Base-by-base conservation (phyloP, 2,329 filamentous ascomycete species). In the Aspergillus cejpii region DNA sequence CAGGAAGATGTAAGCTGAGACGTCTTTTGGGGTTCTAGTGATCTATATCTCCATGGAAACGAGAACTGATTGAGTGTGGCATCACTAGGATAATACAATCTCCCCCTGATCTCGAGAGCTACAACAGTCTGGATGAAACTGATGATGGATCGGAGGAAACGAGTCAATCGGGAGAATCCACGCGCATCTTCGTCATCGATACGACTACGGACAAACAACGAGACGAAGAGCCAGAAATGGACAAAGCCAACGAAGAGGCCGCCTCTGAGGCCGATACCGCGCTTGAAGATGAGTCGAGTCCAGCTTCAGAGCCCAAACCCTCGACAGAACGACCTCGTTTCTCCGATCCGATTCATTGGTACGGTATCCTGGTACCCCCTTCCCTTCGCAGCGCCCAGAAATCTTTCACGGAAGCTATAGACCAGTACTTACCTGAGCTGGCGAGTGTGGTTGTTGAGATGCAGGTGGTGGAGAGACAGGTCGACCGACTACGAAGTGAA, bases 301-400 rank as follows among this genome's bases (percentile, higher is more conserved):
- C 38, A 39, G 37, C 47, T 20, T 26, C 43, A 47, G 41, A 49
- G 36, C 39, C 49, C 43, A 51, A 51, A 46, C 43, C 45, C 47
- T 49, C 43, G 45, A 56, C 58, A 43, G 59, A 57, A 50, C 57
- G 55, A 21, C 47, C 58, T 47, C 58, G 54, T 36, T 61, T 63
- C 15, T 57, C 58, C 38, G 67, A 76, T 47, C 73, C 73, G 6
- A 53, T 75, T 19, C 61, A 63, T 17, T 74, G 72, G 72, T 76
- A 73, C 52, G 73, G 73, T 5, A 69, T 75, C 31, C 58, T 76
- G 10, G 65, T 72, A 14, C 69, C 73, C 2, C 61, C 62, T 7
- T 62, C 69, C 19, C 60, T 76, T 27, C 70, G 70, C 43, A 62
- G 48, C 28, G 68, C 71, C 3, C 73, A 75, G 52, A 59, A 51